Percentiles rank a stretch among this genome's conserved stretches.
phyloP scores from a whole-genome alignment of 371 early-diverging fungal genomes.

The Mucor saturninus region DNA sequence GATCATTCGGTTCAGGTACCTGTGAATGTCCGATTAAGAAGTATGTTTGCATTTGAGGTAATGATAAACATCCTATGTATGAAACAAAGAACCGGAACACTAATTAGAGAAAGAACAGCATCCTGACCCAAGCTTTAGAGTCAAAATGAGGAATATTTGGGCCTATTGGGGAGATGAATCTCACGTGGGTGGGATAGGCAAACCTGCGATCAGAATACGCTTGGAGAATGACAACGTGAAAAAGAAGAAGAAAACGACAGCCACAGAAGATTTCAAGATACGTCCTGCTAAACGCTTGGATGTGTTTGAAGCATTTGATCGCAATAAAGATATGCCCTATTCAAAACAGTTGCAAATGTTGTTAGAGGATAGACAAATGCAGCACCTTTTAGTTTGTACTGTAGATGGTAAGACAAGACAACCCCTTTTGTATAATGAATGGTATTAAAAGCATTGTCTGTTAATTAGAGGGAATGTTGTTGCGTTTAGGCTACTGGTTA shows the following conservation, averaged over 20 bases:
- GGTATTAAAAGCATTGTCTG: not conserved
- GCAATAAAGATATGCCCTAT: conserved; percentile 44
- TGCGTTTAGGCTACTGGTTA: conserved; percentile 54
- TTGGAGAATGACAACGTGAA: no score
- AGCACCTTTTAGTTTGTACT: conserved; percentile 50
- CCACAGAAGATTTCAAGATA: not conserved
- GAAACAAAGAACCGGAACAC: no score
- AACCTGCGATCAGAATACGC: not conserved
- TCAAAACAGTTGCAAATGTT: conserved; percentile 54
- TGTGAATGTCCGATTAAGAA: conserved; percentile 8
- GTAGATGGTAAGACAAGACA: conserved; percentile 30
- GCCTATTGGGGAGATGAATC: not conserved
- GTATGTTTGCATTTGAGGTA: conserved; percentile 20
- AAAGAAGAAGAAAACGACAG: no score
- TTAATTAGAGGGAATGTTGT: conserved; percentile 29
- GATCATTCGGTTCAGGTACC: conserved; percentile 42
- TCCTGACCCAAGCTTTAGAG: conserved; percentile 41
- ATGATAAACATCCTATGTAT: not conserved
- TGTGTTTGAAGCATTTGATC: conserved; percentile 32
- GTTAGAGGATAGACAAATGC: conserved; percentile 50
- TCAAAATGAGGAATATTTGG: conserved; percentile 15
- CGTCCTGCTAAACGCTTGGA: not conserved
- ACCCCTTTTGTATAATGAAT: not conserved
- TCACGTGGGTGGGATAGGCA: not conserved
- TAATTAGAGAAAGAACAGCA: conserved; percentile 20